Percentiles rank a stretch among this genome's conserved stretches.
Conservation (phyloP, 1,139 yeast species). For the Yamadazyma triangularis region DNA sequence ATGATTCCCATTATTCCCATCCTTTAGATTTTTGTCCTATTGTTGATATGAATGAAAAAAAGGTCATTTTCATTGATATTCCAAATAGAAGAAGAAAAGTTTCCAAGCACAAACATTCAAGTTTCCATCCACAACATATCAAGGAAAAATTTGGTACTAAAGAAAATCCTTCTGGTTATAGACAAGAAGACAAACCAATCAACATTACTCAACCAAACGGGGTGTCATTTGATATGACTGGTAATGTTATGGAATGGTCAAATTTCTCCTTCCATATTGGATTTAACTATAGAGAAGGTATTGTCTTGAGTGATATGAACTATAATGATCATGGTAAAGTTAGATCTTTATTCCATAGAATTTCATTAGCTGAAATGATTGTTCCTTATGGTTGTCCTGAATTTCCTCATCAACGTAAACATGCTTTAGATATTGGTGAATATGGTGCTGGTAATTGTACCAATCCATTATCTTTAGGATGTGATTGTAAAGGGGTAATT, state of each 20-base stretch:
- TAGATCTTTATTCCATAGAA: constrained; percentile 71
- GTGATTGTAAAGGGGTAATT: constrained; percentile 82
- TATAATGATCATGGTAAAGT: constrained; percentile 71
- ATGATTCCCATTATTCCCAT: constrained; percentile 79
- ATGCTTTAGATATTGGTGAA: constrained; percentile 82
- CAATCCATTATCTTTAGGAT: constrained; percentile 71
- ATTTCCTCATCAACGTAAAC: constrained; percentile 79
- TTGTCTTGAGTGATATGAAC: constrained; percentile 67
- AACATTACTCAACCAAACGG: constrained; percentile 77
- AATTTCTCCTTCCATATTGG: constrained; percentile 75
- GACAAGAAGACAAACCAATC: constrained; percentile 59
- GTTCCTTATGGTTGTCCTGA: constrained; percentile 82
- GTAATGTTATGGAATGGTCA: constrained; percentile 70
- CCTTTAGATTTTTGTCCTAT: constrained; percentile 82
- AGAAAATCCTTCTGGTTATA: constrained; percentile 50
- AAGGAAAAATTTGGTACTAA: constrained; percentile 52
- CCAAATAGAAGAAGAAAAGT: constrained; percentile 72
- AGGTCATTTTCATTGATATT: constrained; percentile 69
- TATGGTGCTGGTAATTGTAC: constrained; percentile 87
- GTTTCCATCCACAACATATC: constrained; percentile 62
- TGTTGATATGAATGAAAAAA: constrained; percentile 65
- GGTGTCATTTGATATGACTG: constrained; percentile 68
- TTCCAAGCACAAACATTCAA: constrained; percentile 62
- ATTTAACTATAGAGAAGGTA: constrained; percentile 81
- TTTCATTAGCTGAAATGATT: constrained; percentile 77